A percentile compares a stretch with the other conserved stretches of the same genome.
These are phyloP conservation scores for Yamadazyma buinensis DNA, from an alignment of 1,139 yeast species.

Conservation along the genomic window DNA sequence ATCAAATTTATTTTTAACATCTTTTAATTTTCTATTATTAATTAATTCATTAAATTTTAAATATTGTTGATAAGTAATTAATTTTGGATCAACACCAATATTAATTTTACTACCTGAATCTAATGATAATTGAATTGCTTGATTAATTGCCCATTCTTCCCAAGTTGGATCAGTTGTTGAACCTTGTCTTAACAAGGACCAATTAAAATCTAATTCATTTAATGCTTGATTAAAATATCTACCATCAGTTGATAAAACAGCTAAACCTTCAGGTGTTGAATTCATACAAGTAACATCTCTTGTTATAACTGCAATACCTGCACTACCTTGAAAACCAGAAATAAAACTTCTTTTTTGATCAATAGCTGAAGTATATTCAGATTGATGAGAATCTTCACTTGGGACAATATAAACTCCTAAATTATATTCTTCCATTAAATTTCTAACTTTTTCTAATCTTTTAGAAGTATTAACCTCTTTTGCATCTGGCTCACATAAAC, in stretches of 20 bases:
- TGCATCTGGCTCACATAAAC: conserved; percentile 41
- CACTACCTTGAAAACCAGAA: conserved; percentile 90
- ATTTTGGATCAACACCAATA: conserved; percentile 57
- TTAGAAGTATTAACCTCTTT: conserved; percentile 54
- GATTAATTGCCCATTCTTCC: conserved; percentile 79
- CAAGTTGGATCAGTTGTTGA: conserved; percentile 71
- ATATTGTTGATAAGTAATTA: conserved; percentile 50
- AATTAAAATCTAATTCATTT: conserved; percentile 82
- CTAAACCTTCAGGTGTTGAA: conserved; percentile 59
- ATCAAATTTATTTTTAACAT: conserved; percentile 31
- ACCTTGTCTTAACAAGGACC: conserved; percentile 84
- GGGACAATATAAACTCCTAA: conserved; percentile 82
- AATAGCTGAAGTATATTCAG: conserved; percentile 76
- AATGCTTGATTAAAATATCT: conserved; percentile 90
- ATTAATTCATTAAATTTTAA: conserved; percentile 25
- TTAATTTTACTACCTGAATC: conserved; percentile 40
- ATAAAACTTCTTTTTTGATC: conserved; percentile 87
- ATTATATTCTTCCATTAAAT: conserved; percentile 58
- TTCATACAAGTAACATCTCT: conserved; percentile 61
- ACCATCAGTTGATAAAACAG: conserved; percentile 90
- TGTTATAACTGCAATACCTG: conserved; percentile 88
- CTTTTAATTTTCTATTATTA: conserved; percentile 14
- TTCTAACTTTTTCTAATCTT: conserved; percentile 62
- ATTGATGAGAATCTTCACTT: conserved; percentile 91
- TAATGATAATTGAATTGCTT: conserved; percentile 51